Evolutionary conservation across 768 basidiomycete genomes (phyloP), one percentile per base, ranked within the genome.

Genomic region (Lactarius sp.): DNA sequence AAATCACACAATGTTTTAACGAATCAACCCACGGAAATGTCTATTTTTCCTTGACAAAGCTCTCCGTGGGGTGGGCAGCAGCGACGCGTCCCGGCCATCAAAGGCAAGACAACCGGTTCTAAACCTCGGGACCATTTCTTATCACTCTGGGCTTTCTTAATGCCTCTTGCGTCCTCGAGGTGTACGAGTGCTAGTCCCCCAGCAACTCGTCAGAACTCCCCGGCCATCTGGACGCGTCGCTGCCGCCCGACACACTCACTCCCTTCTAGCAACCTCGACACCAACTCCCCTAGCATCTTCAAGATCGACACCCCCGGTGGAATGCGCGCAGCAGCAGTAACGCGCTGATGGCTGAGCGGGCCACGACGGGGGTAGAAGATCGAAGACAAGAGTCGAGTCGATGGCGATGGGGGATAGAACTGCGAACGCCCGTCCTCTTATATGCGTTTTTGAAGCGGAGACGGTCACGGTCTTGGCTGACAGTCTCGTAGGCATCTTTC

Each of bases 81-180:
- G 34, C 61, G 44, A 63, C 18, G 44, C n/a, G 36, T 58, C 61
- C 50, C 4, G 61, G 55, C 55, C 55, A 62, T 56, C 14, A 2
- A 62, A 62, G 55, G 61, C 61, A 62, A 62, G 61, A 57, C 47
- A 46, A 49, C 61, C 61, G 36, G 61, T 62, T 62, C 62, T 58
- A 63, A 58, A 58, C 62, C 62, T 63, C 51, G 56, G 41, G 42
- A 57, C 62, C 55, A 20, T 44, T 31, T 57, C 56, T 18, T 27
- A 31, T 51, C 6, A 3, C 7, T 13, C 8, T 52, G 56, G 62
- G 51, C 56, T 33, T 62, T 61, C 56, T 44, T 34, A 16, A 47
- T 22, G 56, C 56, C 62, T 63, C 56, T 58, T 58, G 62, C 56
- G 50, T 53, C 56, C 27, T 58, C 51, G n/a, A 63, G 62, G 62